Conservation (phyloP, 1,284 basidiomycete species). For the Austroboletus novae-zelandiae region DNA sequence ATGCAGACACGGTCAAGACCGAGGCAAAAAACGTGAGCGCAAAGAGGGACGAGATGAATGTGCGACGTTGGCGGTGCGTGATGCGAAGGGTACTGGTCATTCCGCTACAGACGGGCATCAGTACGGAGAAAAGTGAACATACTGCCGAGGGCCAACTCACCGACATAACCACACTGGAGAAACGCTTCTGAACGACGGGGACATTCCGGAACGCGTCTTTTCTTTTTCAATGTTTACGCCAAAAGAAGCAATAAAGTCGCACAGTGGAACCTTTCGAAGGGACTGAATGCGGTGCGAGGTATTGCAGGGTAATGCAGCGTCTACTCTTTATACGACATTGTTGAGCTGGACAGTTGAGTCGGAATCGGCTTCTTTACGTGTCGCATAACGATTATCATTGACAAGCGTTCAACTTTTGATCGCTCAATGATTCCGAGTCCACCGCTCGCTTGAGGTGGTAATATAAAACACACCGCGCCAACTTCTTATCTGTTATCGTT, state of each 20-base stretch:
- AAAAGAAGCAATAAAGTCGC: background rate
- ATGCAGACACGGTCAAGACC: constrained; percentile 76
- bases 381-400: too few relatives aligned
- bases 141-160: constrained; percentile 11
- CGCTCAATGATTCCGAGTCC: too few relatives aligned
- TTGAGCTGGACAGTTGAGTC: background rate
- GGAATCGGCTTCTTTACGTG: background rate
- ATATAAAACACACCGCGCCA: too few relatives aligned
- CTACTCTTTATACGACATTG: too few relatives aligned
- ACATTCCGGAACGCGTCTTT: background rate
- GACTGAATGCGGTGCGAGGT: too few relatives aligned
- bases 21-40: constrained; percentile 74
- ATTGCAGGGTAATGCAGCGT: too few relatives aligned
- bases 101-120: constrained; percentile 17
- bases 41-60: constrained; percentile 75
- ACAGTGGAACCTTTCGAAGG: background rate
- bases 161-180: constrained; percentile 16
- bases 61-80: constrained; percentile 59
- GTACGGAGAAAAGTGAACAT: background rate
- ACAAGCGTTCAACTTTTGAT: too few relatives aligned
- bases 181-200: background rate
- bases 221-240: background rate
- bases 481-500: too few relatives aligned
- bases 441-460: too few relatives aligned
- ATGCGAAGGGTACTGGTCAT: constrained; percentile 64